A percentile compares a stretch with the other conserved stretches of the same genome.
Evolutionary conservation across 495 filamentous ascomycete species (phyloP).

Genomic region (Patellaria atrata): DNA sequence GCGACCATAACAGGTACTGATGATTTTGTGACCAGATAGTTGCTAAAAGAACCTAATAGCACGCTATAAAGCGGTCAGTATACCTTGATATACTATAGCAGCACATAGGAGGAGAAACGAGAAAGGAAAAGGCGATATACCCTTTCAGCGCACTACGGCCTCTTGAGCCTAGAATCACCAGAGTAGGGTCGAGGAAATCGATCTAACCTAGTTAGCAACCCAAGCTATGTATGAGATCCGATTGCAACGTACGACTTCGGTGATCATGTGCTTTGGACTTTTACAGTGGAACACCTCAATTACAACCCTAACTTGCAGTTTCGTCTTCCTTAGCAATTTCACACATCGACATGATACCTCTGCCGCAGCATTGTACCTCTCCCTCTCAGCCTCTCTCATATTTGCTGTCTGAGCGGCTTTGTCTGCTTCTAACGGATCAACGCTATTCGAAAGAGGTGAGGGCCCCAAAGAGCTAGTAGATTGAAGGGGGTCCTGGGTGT

Average conservation of each 20-base stretch:
- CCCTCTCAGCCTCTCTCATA: conserved; percentile 44
- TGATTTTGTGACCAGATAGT: conserved; percentile 90
- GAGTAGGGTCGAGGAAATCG: conserved; percentile 77
- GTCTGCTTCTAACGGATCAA: conserved; percentile 9
- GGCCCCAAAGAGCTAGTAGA: conserved; percentile 12
- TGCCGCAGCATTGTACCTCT: conserved; percentile 59
- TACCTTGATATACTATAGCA: conserved; percentile 14
- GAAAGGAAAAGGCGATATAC: conserved; percentile 32
- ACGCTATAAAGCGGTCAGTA: conserved; percentile 39
- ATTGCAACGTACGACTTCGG: conserved; percentile 28
- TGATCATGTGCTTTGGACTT: conserved; percentile 49
- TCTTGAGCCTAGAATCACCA: conserved; percentile 82
- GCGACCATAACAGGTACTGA: conserved; percentile 59
- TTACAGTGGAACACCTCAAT: conserved; percentile 98
- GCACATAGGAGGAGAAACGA: conserved; percentile 1
- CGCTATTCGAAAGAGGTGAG: conserved; percentile 10
- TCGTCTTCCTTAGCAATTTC: conserved; percentile 73
- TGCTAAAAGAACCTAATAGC: conserved; percentile 87
- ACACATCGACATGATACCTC: conserved; percentile 67
- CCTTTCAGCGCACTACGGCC: conserved; percentile 86
- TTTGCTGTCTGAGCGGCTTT: too few relatives aligned
- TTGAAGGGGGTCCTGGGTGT: conserved; percentile 5
- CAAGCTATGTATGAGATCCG: neutral
- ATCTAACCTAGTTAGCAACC: conserved; percentile 39
- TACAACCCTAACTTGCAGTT: conserved; percentile 77